Base-by-base conservation (phyloP, 768 basidiomycete genomes). In the Gautieria morchelliformis region DNA sequence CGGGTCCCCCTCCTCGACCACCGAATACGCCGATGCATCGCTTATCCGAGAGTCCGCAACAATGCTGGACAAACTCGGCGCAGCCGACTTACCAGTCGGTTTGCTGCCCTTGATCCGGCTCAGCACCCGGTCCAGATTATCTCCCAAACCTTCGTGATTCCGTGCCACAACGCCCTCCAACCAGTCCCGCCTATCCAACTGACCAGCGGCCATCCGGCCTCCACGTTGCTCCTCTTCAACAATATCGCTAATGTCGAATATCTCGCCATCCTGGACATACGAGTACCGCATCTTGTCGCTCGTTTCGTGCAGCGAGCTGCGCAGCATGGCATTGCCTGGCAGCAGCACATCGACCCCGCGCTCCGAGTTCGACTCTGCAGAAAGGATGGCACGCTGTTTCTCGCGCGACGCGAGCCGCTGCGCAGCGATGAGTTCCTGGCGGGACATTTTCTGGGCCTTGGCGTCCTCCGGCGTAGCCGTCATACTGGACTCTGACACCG, bases 181-280 rank as follows among this genome's bases (percentile, higher is more conserved):
- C 19, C 91, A 71, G 63, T 91, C 89, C 41, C 74, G 75, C 65
- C 77, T 75, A 32, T 50, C 58, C 14, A 9, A 9, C 33, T 27
- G 49, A 35, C 58, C 59, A 39, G 42, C 33, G 24, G 39, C 49
- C 42, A 17, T 39, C 22, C 39, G 27, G 15, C 68, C 70, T 27
- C 65, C 81, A n/a, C 80, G 74, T 78, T 89, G 87, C 63, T 95
- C 95, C 69, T 89, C 83, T 66, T 94, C 92, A 48, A 97, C 79
- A 51, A 96, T 85, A 61, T 95, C 87, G 64, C 90, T 93, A 67
- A 98, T 92, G 68, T 98, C 95, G 64, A 85, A 88, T 0, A 87
- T 87, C 71, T 90, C 90, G 2, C 93, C 95, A 60, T 93, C 91
- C 60, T 92, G 85, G 42, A 97, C 87, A 67, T 92, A 97, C 40